Percentiles rank a stretch among this genome's conserved stretches.
phyloP scores from a whole-genome alignment of 1,284 basidiomycete species.

The Ceratobasidium sp. region DNA sequence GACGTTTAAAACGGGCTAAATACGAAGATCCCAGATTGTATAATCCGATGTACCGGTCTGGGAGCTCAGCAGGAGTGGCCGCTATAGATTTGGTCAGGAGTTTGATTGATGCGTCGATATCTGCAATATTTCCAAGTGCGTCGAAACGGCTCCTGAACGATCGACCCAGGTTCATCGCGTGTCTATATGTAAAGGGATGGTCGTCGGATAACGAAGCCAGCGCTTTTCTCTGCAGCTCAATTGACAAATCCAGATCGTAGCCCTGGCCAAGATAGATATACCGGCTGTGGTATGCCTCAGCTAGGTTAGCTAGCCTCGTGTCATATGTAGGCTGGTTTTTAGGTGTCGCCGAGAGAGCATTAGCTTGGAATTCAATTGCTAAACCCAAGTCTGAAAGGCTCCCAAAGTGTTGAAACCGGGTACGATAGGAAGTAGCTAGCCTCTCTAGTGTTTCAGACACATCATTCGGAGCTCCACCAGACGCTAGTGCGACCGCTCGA shows the following conservation, averaged over 20 bases:
- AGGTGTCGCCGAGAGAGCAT: neutral
- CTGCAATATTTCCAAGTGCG: neutral
- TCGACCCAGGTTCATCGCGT: neutral
- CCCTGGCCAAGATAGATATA: neutral
- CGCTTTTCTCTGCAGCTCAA: neutral
- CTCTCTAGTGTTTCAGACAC: neutral
- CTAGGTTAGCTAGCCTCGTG: neutral
- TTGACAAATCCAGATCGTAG: neutral
- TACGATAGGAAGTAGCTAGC: neutral
- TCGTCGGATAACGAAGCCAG: neutral
- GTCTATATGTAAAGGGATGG: neutral
- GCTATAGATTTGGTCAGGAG: neutral
- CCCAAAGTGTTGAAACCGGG: neutral
- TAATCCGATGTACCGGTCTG: neutral
- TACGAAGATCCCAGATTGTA: neutral
- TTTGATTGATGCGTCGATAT: neutral
- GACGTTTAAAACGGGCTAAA: neutral
- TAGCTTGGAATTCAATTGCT: neutral
- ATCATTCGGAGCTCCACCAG: neutral
- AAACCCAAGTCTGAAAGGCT: neutral
- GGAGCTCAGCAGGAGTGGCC: neutral
- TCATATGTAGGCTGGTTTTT: neutral
- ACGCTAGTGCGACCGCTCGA: neutral
- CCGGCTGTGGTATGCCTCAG: neutral
- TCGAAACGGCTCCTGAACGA: neutral